phyloP scores from a whole-genome alignment of 2,329 filamentous ascomycete genomes.

The Penicillium psychrosexuale region DNA sequence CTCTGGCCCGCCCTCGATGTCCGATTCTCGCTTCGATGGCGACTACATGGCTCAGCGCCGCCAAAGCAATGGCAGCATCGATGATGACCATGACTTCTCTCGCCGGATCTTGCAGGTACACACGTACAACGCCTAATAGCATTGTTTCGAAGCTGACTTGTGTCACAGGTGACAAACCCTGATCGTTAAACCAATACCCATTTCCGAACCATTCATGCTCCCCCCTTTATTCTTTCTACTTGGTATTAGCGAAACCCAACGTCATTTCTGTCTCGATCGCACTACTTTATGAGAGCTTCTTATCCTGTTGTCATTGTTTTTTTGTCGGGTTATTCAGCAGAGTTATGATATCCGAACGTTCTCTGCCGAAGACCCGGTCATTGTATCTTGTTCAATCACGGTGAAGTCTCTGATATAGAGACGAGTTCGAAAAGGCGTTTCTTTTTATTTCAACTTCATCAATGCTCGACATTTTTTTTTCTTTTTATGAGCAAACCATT shows the following conservation, averaged over 20 bases:
- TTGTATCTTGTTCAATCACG: slow-evolving; percentile 1
- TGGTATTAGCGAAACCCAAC: slow-evolving; percentile 17
- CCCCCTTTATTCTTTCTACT: slow-evolving; percentile 10
- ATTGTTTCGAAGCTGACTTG: slow-evolving; percentile 1
- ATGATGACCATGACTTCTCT: slow-evolving; percentile 95
- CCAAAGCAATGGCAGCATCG: slow-evolving; percentile 92
- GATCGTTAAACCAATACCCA: slow-evolving; percentile 24
- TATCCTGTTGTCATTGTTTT: slow-evolving; percentile 14
- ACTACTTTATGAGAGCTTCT: slow-evolving; percentile 16
- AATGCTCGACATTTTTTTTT: slow-evolving; percentile 7
- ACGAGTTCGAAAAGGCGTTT: slow-evolving; percentile 20
- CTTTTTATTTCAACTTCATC: slow-evolving; percentile 15
- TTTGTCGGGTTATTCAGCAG: slow-evolving; percentile 28
- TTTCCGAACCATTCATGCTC: neutral
- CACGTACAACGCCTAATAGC: slow-evolving; percentile 11
- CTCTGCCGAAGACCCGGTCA: neutral
- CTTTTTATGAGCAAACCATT: slow-evolving; percentile 13
- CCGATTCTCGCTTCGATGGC: slow-evolving; percentile 82
- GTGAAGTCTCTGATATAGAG: slow-evolving; percentile 3
- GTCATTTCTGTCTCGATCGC: slow-evolving; percentile 13
- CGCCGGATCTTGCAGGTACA: slow-evolving; percentile 89
- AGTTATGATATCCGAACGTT: slow-evolving; percentile 27
- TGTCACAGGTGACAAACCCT: slow-evolving; percentile 33
- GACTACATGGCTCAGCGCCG: slow-evolving; percentile 75
- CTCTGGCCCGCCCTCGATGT: slow-evolving; percentile 65